phyloP scores from a whole-genome alignment of 2,329 filamentous ascomycete genomes.

The Hirsutella rhossiliensis region DNA sequence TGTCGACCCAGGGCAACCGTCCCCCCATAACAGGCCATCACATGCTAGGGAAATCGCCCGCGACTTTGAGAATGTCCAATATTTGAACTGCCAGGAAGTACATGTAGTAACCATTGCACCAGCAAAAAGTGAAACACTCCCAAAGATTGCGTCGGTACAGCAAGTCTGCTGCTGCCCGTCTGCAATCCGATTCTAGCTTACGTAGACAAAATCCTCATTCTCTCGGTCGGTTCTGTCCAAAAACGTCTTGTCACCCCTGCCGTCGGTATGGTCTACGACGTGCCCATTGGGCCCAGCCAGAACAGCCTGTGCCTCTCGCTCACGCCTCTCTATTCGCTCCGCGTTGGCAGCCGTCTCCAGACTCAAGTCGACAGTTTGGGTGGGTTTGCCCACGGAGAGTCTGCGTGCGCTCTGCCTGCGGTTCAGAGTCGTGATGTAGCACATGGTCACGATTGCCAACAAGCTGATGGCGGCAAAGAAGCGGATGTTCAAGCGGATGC shows the following conservation, averaged over 20 bases:
- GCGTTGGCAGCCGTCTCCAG: slow-evolving; percentile 37
- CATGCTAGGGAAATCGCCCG: too few relatives aligned
- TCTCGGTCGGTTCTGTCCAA: slow-evolving; percentile 45
- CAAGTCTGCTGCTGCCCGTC: too few relatives aligned
- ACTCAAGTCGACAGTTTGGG: slow-evolving; percentile 44
- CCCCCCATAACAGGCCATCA: too few relatives aligned
- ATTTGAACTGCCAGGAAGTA: too few relatives aligned
- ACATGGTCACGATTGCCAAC: slow-evolving; percentile 28
- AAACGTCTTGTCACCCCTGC: slow-evolving; percentile 15
- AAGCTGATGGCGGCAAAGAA: slow-evolving; percentile 49
- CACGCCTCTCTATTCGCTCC: slow-evolving; percentile 20
- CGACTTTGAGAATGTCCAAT: too few relatives aligned
- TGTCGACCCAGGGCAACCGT: too few relatives aligned
- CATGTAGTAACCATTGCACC: too few relatives aligned
- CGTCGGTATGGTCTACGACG: neutral
- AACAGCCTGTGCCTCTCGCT: slow-evolving; percentile 7
- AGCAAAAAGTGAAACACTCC: too few relatives aligned
- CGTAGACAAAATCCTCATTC: slow-evolving; percentile 54
- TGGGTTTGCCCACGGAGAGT: slow-evolving; percentile 46
- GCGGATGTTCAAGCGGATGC: slow-evolving; percentile 46
- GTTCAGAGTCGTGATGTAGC: slow-evolving; percentile 42
- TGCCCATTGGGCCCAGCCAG: neutral
- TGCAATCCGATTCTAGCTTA: slow-evolving; percentile 22
- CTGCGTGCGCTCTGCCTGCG: slow-evolving; percentile 39
- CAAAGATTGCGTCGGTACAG: too few relatives aligned